A percentile compares a stretch with the other conserved stretches of the same genome.
These are phyloP conservation scores for Lactarius psammicola DNA, from an alignment of 768 basidiomycete species.

Conservation along the genomic window DNA sequence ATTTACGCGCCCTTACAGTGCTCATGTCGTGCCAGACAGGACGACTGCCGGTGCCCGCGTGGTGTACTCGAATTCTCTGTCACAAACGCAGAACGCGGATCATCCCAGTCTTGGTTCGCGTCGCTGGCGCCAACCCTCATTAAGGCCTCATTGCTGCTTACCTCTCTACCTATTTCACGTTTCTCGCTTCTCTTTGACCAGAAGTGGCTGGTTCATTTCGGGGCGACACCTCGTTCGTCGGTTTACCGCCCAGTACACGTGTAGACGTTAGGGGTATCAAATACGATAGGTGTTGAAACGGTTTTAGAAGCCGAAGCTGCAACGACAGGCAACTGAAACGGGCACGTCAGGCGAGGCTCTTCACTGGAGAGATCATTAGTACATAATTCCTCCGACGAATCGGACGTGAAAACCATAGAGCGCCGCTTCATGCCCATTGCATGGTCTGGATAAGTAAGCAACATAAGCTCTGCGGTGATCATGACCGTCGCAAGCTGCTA, in stretches of 20 bases:
- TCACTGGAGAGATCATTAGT: background rate
- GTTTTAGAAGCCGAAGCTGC: background rate
- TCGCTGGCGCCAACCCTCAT: background rate
- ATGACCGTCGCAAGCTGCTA: slow-evolving; percentile 1
- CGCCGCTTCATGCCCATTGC: background rate
- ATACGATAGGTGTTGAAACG: background rate
- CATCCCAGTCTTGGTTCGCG: background rate
- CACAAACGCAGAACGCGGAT: too few relatives aligned
- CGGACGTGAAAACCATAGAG: background rate
- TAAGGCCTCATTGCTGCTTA: too few relatives aligned
- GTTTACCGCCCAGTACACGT: background rate
- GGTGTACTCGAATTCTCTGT: too few relatives aligned
- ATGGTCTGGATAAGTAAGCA: slow-evolving; percentile 13
- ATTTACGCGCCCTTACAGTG: background rate
- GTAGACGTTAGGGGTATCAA: background rate
- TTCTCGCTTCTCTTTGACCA: background rate
- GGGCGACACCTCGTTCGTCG: background rate
- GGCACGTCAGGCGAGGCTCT: background rate
- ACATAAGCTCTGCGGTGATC: slow-evolving; percentile 10
- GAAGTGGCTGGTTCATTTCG: background rate
- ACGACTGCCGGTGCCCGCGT: too few relatives aligned
- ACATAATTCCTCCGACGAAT: background rate
- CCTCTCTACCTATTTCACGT: background rate
- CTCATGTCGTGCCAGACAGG: too few relatives aligned
- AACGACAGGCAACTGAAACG: background rate